Evolutionary conservation across 164 flowering plant species (phyloP).

Genomic region (Vitis cinerea): DNA sequence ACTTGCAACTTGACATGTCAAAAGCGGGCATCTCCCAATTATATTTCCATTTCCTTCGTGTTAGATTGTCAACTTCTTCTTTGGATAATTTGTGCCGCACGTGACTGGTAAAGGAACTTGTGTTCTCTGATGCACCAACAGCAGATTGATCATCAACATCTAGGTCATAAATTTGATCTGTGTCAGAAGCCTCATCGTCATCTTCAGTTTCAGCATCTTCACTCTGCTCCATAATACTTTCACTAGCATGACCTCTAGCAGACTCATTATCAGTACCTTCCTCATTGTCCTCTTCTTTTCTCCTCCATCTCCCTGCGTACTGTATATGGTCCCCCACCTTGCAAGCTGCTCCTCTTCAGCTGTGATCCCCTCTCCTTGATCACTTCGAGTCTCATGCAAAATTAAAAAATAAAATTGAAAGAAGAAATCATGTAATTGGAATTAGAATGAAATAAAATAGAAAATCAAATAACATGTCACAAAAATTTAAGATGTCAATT

Average conservation of each 20-base stretch:
- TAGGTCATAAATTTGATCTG: constrained; percentile 31
- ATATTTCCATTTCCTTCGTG: constrained; percentile 49
- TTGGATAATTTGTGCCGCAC: constrained; percentile 47
- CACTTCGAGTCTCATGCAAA: too few species aligned
- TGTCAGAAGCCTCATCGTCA: constrained; percentile 29
- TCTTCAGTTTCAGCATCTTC: constrained; percentile 36
- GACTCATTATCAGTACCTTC: constrained; percentile 31
- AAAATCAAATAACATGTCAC: too few species aligned
- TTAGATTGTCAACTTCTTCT: constrained; percentile 45
- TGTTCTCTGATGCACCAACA: constrained; percentile 19
- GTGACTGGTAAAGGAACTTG: constrained; percentile 60
- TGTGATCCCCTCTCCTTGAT: too few species aligned
- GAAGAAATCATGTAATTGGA: too few species aligned
- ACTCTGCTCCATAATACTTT: constrained; percentile 21
- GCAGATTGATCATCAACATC: constrained; percentile 12
- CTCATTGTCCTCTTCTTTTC: too few species aligned
- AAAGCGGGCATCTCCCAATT: constrained; percentile 67
- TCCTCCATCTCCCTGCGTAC: too few species aligned
- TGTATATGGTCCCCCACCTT: too few species aligned
- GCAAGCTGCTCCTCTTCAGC: too few species aligned
- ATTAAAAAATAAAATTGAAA: too few species aligned
- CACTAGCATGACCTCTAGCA: constrained; percentile 11
- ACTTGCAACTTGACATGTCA: constrained; percentile 52
- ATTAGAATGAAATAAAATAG: too few species aligned
- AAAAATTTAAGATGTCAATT: too few species aligned